phyloP scores from a whole-genome alignment of 192 early-diverging fungal species.

The Chytriomyces hyalinus region DNA sequence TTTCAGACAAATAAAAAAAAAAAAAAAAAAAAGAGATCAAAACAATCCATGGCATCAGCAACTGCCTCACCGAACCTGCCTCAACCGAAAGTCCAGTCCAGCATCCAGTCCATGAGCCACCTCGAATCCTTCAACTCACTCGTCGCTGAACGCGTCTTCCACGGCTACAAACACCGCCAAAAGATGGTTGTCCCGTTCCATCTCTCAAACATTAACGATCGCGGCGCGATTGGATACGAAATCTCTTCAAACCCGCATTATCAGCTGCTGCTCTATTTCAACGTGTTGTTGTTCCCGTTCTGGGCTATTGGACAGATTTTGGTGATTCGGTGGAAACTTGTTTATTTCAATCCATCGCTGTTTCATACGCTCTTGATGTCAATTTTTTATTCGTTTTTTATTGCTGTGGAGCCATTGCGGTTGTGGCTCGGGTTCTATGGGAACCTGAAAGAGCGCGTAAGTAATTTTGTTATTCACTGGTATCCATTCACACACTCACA shows the following conservation, averaged over 20 bases:
- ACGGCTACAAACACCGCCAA: conserved; percentile 15
- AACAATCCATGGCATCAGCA: not conserved
- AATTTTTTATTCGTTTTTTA: conserved; percentile 36
- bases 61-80: not conserved
- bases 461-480: not conserved
- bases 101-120: not conserved
- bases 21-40: conserved; percentile 16
- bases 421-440: conserved; percentile 49
- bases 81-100: not conserved
- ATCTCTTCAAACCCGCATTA: conserved; percentile 44
- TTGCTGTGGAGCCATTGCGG: conserved; percentile 40
- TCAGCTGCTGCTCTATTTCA: conserved; percentile 48
- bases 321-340: conserved; percentile 15
- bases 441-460: conserved; percentile 47
- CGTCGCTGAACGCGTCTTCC: conserved; percentile 29
- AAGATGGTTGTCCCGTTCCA: conserved; percentile 31
- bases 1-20: conserved; percentile 2
- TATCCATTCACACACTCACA: not conserved
- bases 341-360: conserved; percentile 27
- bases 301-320: conserved; percentile 41
- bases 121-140: conserved; percentile 23
- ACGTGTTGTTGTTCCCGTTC: conserved; percentile 43
- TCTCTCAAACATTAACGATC: conserved; percentile 18
- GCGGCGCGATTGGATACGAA: conserved; percentile 33
- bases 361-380: conserved; percentile 40